Conservation (phyloP, 139 green algal genomes). For the Eudorina sp. region DNA sequence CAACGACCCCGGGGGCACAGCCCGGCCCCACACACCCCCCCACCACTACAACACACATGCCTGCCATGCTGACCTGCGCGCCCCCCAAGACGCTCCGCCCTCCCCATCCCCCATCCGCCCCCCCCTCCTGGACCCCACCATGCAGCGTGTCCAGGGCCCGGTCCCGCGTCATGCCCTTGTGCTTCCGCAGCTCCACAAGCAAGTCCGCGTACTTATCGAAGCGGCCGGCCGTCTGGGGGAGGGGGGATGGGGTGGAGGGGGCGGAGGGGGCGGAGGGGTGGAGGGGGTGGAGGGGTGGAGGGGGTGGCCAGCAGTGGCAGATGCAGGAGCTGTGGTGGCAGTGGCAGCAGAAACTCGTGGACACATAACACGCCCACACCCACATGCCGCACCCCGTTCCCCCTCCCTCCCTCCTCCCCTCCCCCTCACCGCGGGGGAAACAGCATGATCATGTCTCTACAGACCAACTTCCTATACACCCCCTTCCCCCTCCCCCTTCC, state of each 20-base stretch:
- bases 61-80: too few relatives aligned
- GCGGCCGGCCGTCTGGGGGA: conserved; percentile 60
- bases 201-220: conserved; percentile 67
- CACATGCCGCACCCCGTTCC: background rate
- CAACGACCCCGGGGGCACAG: too few relatives aligned
- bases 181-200: conserved; percentile 75
- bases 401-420: background rate
- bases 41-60: too few relatives aligned
- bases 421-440: too few relatives aligned
- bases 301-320: too few relatives aligned
- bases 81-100: too few relatives aligned
- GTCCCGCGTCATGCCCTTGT: conserved; percentile 85
- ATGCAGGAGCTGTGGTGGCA: too few relatives aligned
- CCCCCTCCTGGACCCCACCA: background rate
- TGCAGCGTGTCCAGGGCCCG: conserved; percentile 75
- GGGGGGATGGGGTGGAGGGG: background rate
- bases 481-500: background rate
- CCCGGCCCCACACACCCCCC: too few relatives aligned
- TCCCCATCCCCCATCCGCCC: background rate
- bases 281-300: background rate
- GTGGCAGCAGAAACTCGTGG: background rate
- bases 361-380: background rate
- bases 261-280: background rate
- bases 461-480: background rate
- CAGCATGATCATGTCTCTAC: too few relatives aligned